phyloP scores from a whole-genome alignment of 179 eudicot genomes.

The Gypsophila paniculata region DNA sequence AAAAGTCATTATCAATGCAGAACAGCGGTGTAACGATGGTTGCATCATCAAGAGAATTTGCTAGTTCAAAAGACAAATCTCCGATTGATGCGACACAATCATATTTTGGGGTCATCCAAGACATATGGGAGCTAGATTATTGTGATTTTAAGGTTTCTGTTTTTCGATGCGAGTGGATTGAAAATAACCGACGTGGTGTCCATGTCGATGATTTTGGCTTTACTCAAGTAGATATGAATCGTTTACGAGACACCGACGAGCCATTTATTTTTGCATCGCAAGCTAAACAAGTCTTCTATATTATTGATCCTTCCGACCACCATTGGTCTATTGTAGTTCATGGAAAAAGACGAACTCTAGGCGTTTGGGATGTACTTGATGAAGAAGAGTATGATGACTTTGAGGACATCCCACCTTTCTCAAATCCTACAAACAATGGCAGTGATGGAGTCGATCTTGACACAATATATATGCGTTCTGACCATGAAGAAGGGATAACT shows the following conservation, averaged over 20 bases:
- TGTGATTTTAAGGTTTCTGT: background rate
- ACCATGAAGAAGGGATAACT: constrained; percentile 1
- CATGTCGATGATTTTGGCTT: background rate
- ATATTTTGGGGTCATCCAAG: constrained; percentile 7
- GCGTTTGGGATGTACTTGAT: background rate
- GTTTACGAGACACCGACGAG: background rate
- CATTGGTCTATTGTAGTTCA: constrained; percentile 3
- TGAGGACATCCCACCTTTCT: constrained; percentile 12
- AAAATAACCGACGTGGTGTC: background rate
- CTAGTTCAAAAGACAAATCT: constrained; percentile 1
- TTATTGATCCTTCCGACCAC: background rate
- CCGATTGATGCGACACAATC: background rate
- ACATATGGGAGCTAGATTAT: constrained; percentile 18
- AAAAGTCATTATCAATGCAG: too few species aligned
- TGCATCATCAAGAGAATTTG: constrained; percentile 9
- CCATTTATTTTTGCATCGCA: constrained; percentile 6
- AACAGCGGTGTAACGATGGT: background rate
- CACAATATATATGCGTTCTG: background rate
- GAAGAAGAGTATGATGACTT: constrained; percentile 5
- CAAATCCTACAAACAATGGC: background rate
- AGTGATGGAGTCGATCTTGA: background rate
- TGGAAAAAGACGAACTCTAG: background rate
- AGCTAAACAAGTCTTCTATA: constrained; percentile 1
- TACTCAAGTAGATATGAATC: constrained; percentile 11
- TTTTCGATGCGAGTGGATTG: constrained; percentile 1